These are phyloP conservation scores for Metschnikowia picachoensis DNA, from an alignment of 805 yeast genomes.

Conservation along the genomic window DNA sequence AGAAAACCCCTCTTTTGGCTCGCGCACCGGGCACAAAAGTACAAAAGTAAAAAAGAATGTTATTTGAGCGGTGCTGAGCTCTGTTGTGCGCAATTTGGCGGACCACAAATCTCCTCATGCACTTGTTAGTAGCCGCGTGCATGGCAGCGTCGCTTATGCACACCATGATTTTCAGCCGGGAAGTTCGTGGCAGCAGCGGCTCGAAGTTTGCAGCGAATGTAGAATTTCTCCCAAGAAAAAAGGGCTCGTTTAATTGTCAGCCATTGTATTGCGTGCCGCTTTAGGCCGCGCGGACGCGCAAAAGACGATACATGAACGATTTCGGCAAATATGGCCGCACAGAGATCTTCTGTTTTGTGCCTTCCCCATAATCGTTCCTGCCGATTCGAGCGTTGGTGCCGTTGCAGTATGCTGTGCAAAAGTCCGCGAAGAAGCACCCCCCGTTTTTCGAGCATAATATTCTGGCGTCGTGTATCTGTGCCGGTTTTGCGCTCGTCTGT, in stretches of 20 bases:
- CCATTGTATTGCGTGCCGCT: background rate
- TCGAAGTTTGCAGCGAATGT: background rate
- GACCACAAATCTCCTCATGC: conserved; percentile 3
- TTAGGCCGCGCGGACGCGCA: too few species aligned
- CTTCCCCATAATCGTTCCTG: background rate
- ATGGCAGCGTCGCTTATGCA: conserved; percentile 1
- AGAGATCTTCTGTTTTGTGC: background rate
- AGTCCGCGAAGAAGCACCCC: background rate
- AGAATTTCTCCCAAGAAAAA: too few species aligned
- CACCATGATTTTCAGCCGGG: background rate
- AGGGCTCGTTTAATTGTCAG: background rate
- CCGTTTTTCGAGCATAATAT: too few species aligned
- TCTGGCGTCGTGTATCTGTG: background rate
- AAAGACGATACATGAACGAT: too few species aligned
- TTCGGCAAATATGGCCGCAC: too few species aligned
- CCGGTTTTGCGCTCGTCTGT: background rate
- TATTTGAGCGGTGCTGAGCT: conserved; percentile 2
- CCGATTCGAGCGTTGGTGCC: background rate
- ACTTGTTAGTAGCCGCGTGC: conserved; percentile 1
- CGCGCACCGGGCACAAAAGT: background rate
- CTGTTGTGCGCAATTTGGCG: background rate
- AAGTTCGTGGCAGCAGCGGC: conserved; percentile 1
- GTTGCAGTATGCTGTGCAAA: conserved; percentile 2
- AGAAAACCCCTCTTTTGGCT: background rate
- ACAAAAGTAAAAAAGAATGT: background rate